Evolutionary conservation across 305 asterid species (phyloP).

Genomic region (Rubia balearica): DNA sequence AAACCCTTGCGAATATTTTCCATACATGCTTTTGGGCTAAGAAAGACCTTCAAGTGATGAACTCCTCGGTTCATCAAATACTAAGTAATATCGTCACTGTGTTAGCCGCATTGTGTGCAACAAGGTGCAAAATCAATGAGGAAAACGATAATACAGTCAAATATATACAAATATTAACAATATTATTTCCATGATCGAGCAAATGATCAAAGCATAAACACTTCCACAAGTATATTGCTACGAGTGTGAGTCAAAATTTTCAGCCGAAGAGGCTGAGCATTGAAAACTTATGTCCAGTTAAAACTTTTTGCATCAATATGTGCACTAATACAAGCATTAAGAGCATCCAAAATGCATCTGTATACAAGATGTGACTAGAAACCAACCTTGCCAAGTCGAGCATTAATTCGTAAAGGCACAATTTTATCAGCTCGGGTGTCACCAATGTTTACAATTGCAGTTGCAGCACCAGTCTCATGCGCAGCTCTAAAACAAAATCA

Average conservation of each 20-base stretch:
- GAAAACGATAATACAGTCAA: too few relatives aligned
- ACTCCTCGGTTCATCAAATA: constrained; percentile 59
- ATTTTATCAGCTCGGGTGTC: constrained; percentile 71
- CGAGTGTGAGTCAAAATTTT: too few relatives aligned
- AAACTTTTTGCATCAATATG: constrained; percentile 25
- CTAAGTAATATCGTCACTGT: constrained; percentile 27
- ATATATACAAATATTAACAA: too few relatives aligned
- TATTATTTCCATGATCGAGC: too few relatives aligned
- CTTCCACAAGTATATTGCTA: too few relatives aligned
- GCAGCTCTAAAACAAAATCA: constrained; percentile 56
- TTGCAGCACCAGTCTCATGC: constrained; percentile 79
- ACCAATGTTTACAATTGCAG: constrained; percentile 82
- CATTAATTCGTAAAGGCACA: constrained; percentile 62
- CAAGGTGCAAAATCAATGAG: too few relatives aligned
- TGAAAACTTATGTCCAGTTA: too few relatives aligned
- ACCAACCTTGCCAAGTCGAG: constrained; percentile 86
- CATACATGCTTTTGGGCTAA: constrained; percentile 44
- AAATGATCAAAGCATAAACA: too few relatives aligned
- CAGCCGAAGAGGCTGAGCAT: too few relatives aligned
- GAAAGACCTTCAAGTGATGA: constrained; percentile 54
- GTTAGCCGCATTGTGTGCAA: too few relatives aligned
- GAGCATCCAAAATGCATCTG: background rate
- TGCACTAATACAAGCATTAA: constrained; percentile 12
- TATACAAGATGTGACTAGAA: constrained; percentile 3
- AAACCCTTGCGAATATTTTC: constrained; percentile 48